These are phyloP conservation scores for Pyrenophora teres DNA, from an alignment of 2,329 filamentous ascomycete genomes.

Conservation along the genomic window DNA sequence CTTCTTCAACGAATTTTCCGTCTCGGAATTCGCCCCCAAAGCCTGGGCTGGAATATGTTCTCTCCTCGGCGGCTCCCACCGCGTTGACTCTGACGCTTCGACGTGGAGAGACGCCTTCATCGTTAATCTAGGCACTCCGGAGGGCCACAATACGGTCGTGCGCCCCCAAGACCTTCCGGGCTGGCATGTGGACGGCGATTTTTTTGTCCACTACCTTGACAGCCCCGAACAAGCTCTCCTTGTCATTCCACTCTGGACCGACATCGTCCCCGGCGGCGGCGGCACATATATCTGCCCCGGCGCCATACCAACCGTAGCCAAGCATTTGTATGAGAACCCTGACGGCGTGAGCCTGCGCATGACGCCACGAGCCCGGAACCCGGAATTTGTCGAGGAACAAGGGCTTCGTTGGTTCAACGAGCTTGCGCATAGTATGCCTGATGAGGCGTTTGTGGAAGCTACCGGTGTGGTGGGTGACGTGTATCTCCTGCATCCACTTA, in stretches of 20 bases:
- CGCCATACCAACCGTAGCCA: conserved; percentile 62
- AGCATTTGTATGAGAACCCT: conserved; percentile 63
- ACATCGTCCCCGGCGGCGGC: conserved; percentile 64
- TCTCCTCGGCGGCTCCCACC: conserved; percentile 64
- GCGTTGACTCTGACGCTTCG: conserved; percentile 44
- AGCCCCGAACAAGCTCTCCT: conserved; percentile 70
- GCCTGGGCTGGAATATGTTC: conserved; percentile 71
- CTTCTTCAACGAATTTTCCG: conserved; percentile 59
- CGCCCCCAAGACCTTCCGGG: conserved; percentile 59
- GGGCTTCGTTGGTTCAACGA: conserved; percentile 54
- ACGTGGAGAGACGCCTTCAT: conserved; percentile 71
- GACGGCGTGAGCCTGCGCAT: conserved; percentile 70
- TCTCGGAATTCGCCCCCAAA: conserved; percentile 63
- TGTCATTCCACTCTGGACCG: conserved; percentile 70
- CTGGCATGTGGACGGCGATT: conserved; percentile 75
- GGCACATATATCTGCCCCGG: conserved; percentile 68
- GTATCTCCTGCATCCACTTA: conserved; percentile 64
- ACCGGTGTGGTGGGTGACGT: conserved; percentile 61
- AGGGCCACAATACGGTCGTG: conserved; percentile 56
- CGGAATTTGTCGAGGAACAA: conserved; percentile 51
- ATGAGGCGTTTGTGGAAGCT: conserved; percentile 59
- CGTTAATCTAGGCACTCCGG: conserved; percentile 66
- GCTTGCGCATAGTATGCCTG: conserved; percentile 41
- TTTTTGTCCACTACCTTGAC: conserved; percentile 74
- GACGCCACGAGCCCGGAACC: conserved; percentile 58